Conservation (phyloP, 2,329 filamentous ascomycete genomes). For the Ceratocystis ficicola region DNA sequence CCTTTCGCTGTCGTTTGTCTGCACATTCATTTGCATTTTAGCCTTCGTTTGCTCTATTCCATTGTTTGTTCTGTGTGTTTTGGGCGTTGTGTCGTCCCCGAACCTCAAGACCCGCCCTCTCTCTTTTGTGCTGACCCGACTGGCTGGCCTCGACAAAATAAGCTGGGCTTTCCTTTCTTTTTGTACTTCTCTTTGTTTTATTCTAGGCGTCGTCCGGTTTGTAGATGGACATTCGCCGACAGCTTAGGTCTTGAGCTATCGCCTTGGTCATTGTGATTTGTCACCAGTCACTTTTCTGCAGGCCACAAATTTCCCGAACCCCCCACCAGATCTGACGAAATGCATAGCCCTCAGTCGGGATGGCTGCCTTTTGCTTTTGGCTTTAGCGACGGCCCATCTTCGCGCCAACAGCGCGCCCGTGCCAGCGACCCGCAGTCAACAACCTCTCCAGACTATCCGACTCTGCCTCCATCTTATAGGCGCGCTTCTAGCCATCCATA, state of each 20-base stretch:
- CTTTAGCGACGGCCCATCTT: constrained; percentile 1
- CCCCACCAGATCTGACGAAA: neutral
- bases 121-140: neutral
- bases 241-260: neutral
- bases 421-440: constrained; percentile 12
- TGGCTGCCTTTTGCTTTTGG: constrained; percentile 9
- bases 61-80: neutral
- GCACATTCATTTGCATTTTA: neutral
- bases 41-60: neutral
- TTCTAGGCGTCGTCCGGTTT: neutral
- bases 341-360: constrained; percentile 11
- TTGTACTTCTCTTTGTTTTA: neutral
- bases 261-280: constrained; percentile 10
- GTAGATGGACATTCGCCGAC: neutral
- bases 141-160: neutral
- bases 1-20: neutral
- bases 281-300: constrained; percentile 16
- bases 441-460: neutral
- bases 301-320: constrained; percentile 18
- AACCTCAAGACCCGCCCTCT: neutral
- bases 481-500: neutral
- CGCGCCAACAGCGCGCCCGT: neutral
- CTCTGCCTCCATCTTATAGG: neutral
- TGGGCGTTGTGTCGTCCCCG: neutral
- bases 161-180: neutral